Base-by-base conservation (phyloP, 2,329 filamentous ascomycete species). In the Alternaria arbusti region DNA sequence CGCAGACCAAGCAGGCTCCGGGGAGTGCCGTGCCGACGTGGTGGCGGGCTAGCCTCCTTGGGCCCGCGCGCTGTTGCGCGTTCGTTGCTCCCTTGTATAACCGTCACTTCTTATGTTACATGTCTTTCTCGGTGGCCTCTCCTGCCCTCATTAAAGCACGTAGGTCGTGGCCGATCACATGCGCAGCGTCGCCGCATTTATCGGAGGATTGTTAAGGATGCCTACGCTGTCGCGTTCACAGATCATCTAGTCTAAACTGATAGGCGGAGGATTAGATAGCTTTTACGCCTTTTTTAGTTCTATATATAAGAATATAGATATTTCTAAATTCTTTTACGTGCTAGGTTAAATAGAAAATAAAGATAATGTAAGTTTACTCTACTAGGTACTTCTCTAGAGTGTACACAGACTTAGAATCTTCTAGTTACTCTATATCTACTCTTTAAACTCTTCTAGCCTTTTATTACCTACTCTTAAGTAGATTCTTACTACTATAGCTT, bases 211-310 rank as follows among this genome's bases (percentile, higher is more conserved):
- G 36, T 54, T 8, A 23, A 54, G 12, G 17, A 54, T 54, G 23
- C 23, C 23, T 25, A 25, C 23, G 23, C 23, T 25, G 23, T 25
- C 23, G 23, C 23, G 23, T 25, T 54, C 22, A 54, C 50, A 54
- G 50, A 54, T 40, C 22, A 54, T 54, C 17, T 7, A 54, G 50
- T 47, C 44, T 23, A 47, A 47, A 47, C 44, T 20, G 13, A 47
- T 47, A 22, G 44, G 7, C 8, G 44, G 44, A 47, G 54, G 60
- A 54, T 46, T 66, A 20, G 54, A 66, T 57, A 25, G 26, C 47
- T 66, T 63, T 63, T 45, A 56, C 56, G 47, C 56, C 40, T 54
- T 52, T 66, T 55, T 45, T 20, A 44, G 47, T 25, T 49, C 50
- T 36, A 60, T 54, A 46, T 56, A 26, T 17, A 40, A 57, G 20